Percentiles rank a stretch among this genome's conserved stretches.
phyloP scores from a whole-genome alignment of 1,284 basidiomycete genomes.

The Leccinum pallidistipes region DNA sequence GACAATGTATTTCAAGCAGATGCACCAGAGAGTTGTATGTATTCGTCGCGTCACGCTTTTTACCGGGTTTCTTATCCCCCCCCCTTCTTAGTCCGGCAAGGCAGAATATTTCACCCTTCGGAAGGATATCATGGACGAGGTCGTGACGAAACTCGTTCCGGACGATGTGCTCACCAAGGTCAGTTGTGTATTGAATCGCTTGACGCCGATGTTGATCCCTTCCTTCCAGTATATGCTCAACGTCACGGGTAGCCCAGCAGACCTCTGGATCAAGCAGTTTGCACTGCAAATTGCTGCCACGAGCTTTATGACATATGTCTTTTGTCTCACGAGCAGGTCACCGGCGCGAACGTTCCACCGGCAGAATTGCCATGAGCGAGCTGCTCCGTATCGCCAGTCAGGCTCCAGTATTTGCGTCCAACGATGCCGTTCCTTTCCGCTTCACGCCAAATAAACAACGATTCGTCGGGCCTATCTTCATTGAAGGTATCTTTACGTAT shows the following conservation, averaged over 20 bases:
- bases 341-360: conserved; percentile 83
- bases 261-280: conserved; percentile 98
- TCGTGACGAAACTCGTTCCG: conserved; percentile 87
- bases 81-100: conserved; percentile 51
- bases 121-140: conserved; percentile 91
- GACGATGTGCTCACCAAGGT: conserved; percentile 87
- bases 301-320: conserved; percentile 91
- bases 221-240: conserved; percentile 79
- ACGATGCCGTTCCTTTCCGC: conserved; percentile 94
- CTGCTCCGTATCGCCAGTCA: conserved; percentile 64
- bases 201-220: conserved; percentile 6
- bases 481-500: conserved; percentile 87
- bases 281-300: conserved; percentile 86
- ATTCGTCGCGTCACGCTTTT: conserved; percentile 10
- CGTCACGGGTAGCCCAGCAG: conserved; percentile 82
- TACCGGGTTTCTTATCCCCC: conserved; percentile 5
- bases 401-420: conserved; percentile 71
- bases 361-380: conserved; percentile 89
- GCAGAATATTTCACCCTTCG: conserved; percentile 75
- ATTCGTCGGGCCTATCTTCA: conserved; percentile 88
- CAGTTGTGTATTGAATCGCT: conserved; percentile 31
- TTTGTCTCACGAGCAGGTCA: conserved; percentile 83
- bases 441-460: conserved; percentile 96
- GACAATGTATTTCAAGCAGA: conserved; percentile 42
- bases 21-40: conserved; percentile 50